Percentiles rank a stretch among this genome's conserved stretches.
phyloP scores from a whole-genome alignment of 2,329 filamentous ascomycete genomes.

The Zopfia rhizophila region DNA sequence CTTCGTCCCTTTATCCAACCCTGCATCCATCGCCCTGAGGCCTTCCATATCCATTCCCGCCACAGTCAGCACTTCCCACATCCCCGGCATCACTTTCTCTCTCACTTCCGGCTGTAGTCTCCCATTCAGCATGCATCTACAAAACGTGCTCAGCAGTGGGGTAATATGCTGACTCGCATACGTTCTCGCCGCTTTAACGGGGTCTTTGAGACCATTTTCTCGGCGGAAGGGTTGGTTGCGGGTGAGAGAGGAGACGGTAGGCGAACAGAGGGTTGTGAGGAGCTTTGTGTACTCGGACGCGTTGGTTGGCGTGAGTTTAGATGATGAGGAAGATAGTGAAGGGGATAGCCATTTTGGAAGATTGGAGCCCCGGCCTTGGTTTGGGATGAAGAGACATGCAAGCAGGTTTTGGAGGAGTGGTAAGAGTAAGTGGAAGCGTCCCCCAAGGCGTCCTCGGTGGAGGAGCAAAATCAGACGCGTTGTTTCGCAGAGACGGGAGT shows the following conservation, averaged over 20 bases:
- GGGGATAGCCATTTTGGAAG: slow-evolving; percentile 47
- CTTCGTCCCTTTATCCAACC: slow-evolving; percentile 42
- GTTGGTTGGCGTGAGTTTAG: slow-evolving; percentile 53
- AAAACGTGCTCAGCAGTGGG: slow-evolving; percentile 68
- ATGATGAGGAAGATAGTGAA: slow-evolving; percentile 13
- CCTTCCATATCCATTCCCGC: slow-evolving; percentile 42
- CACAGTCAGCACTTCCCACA: slow-evolving; percentile 52
- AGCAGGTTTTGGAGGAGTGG: slow-evolving; percentile 66
- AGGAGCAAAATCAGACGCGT: slow-evolving; percentile 65
- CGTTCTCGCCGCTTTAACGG: slow-evolving; percentile 67
- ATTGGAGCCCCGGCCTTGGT: slow-evolving; percentile 37
- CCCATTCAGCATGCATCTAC: slow-evolving; percentile 61
- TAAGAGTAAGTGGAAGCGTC: slow-evolving; percentile 69
- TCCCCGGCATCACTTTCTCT: slow-evolving; percentile 67
- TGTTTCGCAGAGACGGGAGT: slow-evolving; percentile 64
- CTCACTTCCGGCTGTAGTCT: slow-evolving; percentile 63
- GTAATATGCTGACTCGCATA: slow-evolving; percentile 68
- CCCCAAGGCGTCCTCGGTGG: slow-evolving; percentile 67
- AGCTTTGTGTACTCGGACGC: slow-evolving; percentile 64
- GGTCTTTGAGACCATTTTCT: slow-evolving; percentile 62
- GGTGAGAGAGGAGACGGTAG: slow-evolving; percentile 66
- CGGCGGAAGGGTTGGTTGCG: slow-evolving; percentile 49
- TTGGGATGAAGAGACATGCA: slow-evolving; percentile 64
- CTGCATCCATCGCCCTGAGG: slow-evolving; percentile 51
- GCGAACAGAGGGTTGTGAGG: slow-evolving; percentile 69